Evolutionary conservation across 257 asterid species (phyloP).

Genomic region (Solanum appendiculatum): DNA sequence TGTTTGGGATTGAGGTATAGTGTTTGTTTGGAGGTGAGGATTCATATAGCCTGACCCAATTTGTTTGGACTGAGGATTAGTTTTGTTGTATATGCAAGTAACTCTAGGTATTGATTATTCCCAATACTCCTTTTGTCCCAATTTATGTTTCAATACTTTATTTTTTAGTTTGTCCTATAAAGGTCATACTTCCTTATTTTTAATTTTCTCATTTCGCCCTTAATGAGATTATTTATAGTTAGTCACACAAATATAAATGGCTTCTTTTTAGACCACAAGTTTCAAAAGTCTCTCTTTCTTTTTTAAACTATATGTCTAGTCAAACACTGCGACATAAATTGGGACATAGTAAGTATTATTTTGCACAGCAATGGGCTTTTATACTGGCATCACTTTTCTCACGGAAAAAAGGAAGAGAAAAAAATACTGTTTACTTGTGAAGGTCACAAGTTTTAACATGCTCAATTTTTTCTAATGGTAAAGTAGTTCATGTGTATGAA

Average conservation of each 20-base stretch:
- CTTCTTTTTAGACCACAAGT: background rate
- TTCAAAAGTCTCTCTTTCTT: background rate
- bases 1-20: no score
- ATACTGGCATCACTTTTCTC: background rate
- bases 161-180: background rate
- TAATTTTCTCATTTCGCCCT: background rate
- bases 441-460: background rate
- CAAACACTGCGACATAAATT: background rate
- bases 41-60: background rate
- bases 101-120: background rate
- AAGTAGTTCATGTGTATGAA: background rate
- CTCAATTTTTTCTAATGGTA: background rate
- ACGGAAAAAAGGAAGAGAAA: background rate
- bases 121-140: background rate
- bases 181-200: background rate
- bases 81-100: background rate
- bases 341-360: background rate
- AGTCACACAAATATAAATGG: background rate
- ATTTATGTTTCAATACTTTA: background rate
- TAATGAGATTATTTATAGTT: background rate
- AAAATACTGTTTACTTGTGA: background rate
- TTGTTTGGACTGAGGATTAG: background rate
- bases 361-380: background rate
- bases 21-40: no score
- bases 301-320: background rate